Conservation (phyloP, 108 stramenopile genomes). For the Cyclotella atomus region DNA sequence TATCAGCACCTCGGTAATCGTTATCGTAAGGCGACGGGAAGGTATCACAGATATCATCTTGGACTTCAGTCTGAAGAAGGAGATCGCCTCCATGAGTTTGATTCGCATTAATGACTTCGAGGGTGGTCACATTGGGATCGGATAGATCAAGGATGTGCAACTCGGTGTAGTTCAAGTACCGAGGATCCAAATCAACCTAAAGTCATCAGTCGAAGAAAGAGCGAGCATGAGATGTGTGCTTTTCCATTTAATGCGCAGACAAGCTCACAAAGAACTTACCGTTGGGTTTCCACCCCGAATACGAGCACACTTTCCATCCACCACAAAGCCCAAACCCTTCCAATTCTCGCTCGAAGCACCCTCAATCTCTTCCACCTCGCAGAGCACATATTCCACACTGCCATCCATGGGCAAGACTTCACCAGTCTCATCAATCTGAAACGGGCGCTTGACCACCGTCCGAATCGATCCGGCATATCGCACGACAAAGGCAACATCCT, state of each 20-base stretch:
- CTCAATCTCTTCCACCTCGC: constrained; percentile 41
- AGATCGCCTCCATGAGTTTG: constrained; percentile 43
- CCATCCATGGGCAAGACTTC: constrained; percentile 42
- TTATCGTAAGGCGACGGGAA: constrained; percentile 51
- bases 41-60: constrained; percentile 36
- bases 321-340: constrained; percentile 33
- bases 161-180: constrained; percentile 35
- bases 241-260: not conserved
- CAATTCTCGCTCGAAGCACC: constrained; percentile 18
- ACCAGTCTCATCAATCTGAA: constrained; percentile 35
- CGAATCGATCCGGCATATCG: constrained; percentile 40
- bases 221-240: too few species aligned
- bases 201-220: not conserved
- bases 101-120: constrained; percentile 32
- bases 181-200: constrained; percentile 39
- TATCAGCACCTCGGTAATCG: constrained; percentile 47
- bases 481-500: constrained; percentile 30
- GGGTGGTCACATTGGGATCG: constrained; percentile 6
- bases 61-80: constrained; percentile 30
- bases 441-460: constrained; percentile 38
- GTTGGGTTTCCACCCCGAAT: constrained; percentile 45
- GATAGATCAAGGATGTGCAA: constrained; percentile 39
- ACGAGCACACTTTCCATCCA: constrained; percentile 6
- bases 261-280: not conserved
- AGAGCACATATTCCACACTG: constrained; percentile 23